Percentiles rank a stretch among this genome's conserved stretches.
Evolutionary conservation across 176 grass and related monocot species (phyloP).

Genomic region (Aegilops umbellulata): DNA sequence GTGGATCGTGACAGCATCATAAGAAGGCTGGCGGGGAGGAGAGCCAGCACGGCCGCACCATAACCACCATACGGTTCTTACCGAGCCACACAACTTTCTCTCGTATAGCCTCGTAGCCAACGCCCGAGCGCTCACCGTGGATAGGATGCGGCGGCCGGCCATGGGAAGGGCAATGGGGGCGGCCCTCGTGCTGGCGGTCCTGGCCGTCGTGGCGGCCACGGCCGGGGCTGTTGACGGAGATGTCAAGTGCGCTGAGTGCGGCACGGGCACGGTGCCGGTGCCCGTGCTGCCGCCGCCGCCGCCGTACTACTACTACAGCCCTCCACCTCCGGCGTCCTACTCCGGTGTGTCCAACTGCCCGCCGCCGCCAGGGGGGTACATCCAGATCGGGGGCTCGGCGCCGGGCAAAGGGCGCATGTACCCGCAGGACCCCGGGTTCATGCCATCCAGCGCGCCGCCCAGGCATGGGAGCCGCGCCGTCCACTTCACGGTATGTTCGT

Average conservation of each 20-base stretch:
- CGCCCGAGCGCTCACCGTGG: background rate
- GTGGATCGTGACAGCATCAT: conserved; percentile 11
- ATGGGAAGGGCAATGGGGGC: background rate
- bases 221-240: background rate
- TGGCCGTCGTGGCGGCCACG: background rate
- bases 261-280: background rate
- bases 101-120: background rate
- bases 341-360: conserved; percentile 22
- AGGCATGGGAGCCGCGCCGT: conserved; percentile 1
- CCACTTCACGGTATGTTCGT: background rate
- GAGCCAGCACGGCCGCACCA: conserved; percentile 16
- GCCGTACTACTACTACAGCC: conserved; percentile 64
- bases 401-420: conserved; percentile 40
- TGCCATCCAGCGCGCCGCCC: conserved; percentile 39
- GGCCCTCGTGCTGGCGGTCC: conserved; percentile 8
- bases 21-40: conserved; percentile 12
- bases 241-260: conserved; percentile 49
- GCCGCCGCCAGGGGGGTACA: conserved; percentile 45
- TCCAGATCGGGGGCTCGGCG: conserved; percentile 37
- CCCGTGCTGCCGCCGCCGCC: conserved; percentile 32
- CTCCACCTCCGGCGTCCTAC: conserved; percentile 45
- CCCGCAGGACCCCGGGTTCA: conserved; percentile 52
- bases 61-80: background rate
- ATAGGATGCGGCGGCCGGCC: background rate
- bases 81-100: background rate